Conservation (phyloP, 441 rosid species). For the Pelargonium fulgidum region DNA sequence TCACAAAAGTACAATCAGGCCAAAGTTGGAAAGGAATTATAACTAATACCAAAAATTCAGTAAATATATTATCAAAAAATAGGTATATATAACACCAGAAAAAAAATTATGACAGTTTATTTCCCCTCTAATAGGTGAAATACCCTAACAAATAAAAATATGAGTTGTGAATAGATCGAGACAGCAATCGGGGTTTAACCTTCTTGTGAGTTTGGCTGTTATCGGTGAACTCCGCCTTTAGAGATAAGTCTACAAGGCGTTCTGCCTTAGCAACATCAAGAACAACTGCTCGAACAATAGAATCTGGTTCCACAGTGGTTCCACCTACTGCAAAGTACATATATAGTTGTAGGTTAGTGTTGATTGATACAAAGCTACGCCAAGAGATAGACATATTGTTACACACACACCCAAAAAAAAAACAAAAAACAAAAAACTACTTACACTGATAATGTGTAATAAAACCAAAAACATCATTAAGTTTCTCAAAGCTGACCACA, state of each 20-base stretch:
- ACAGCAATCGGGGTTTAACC: conserved; percentile 36
- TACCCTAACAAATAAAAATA: background rate
- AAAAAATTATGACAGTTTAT: background rate
- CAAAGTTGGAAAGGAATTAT: conserved; percentile 1
- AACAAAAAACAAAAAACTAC: conserved; percentile 21
- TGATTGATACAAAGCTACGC: conserved; percentile 11
- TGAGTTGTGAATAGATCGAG: background rate
- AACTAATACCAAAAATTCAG: background rate
- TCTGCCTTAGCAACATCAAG: conserved; percentile 82
- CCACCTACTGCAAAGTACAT: conserved; percentile 55
- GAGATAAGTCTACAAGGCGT: conserved; percentile 77
- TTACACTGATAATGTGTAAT: conserved; percentile 74
- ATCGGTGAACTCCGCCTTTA: conserved; percentile 60
- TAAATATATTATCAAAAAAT: background rate
- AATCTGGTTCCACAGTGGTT: conserved; percentile 44
- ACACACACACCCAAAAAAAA: no score
- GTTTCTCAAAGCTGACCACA: conserved; percentile 62
- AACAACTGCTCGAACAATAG: conserved; percentile 62
- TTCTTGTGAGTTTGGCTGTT: conserved; percentile 41
- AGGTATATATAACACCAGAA: background rate
- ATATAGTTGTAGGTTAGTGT: conserved; percentile 18
- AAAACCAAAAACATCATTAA: conserved; percentile 67
- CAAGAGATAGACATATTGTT: conserved; percentile 2
- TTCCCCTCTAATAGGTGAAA: background rate
- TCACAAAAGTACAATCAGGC: conserved; percentile 12